These are phyloP conservation scores for Podospora didyma DNA, from an alignment of 495 filamentous ascomycete species.

Conservation along the genomic window DNA sequence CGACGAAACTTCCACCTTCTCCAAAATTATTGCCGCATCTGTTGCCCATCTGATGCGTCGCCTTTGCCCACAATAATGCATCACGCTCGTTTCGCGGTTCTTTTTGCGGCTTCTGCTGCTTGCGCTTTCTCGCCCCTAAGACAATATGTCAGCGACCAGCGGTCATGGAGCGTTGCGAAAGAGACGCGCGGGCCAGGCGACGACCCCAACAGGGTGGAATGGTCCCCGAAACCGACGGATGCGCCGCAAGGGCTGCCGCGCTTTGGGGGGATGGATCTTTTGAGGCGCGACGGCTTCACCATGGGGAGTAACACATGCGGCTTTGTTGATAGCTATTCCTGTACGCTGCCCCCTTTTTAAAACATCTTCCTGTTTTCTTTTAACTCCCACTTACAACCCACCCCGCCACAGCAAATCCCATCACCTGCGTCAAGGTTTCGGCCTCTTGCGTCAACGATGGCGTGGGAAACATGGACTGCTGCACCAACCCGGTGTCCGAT, in stretches of 20 bases:
- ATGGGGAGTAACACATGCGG: conserved; percentile 10
- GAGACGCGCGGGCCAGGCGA: conserved; percentile 3
- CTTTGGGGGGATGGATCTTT: conserved; percentile 10
- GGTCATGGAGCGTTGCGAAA: conserved; percentile 10
- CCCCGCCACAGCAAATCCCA: neutral
- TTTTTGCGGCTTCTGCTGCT: no score
- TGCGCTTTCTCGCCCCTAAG: conserved; percentile 7
- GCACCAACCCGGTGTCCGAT: conserved; percentile 4
- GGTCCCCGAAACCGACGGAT: conserved; percentile 11
- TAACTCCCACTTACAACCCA: no score
- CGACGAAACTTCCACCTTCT: no score
- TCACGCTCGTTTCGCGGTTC: no score
- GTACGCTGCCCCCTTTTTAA: neutral
- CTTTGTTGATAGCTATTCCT: conserved; percentile 4
- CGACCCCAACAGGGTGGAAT: conserved; percentile 1
- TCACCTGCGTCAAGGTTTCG: conserved; percentile 5
- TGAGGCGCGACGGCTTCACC: conserved; percentile 2
- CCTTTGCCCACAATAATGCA: no score
- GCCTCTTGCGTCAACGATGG: conserved; percentile 16
- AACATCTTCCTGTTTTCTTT: no score
- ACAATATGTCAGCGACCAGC: neutral
- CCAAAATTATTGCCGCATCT: no score
- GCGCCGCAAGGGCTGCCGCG: neutral
- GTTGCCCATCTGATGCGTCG: no score
- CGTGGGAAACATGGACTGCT: conserved; percentile 14